Evolutionary conservation across 2,329 filamentous ascomycete genomes (phyloP).

Genomic region (Epichloe hybrida): DNA sequence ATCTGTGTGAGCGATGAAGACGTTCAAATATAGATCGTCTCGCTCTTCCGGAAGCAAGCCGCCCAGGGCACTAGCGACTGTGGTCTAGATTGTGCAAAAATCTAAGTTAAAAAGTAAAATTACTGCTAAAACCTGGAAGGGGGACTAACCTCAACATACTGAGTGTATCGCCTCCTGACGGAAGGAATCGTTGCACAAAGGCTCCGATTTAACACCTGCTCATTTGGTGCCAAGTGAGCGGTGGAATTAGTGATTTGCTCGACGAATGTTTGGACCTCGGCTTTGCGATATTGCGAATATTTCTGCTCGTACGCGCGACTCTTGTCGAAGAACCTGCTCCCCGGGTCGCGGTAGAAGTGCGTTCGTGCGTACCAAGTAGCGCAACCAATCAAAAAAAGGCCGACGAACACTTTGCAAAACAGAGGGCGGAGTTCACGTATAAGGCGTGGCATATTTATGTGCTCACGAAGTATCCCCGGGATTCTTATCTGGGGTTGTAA

Average conservation of each 20-base stretch:
- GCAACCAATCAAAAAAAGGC: not conserved
- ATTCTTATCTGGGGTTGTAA: too few relatives aligned
- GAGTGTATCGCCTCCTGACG: not conserved
- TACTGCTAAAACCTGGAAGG: not conserved
- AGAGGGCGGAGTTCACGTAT: not conserved
- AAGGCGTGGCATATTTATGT: not conserved
- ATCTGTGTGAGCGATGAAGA: not conserved
- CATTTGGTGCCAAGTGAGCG: not conserved
- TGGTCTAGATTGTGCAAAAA: not conserved
- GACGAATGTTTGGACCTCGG: not conserved
- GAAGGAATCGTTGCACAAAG: not conserved
- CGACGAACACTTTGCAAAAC: not conserved
- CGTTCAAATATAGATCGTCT: not conserved
- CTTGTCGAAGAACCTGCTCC: not conserved
- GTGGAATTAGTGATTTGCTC: not conserved
- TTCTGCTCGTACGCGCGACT: not conserved
- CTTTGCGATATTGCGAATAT: not conserved
- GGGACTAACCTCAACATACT: not conserved
- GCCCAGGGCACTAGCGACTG: not conserved
- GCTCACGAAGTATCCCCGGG: too few relatives aligned
- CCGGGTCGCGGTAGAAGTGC: not conserved
- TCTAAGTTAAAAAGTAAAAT: not conserved
- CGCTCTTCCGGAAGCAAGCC: not conserved
- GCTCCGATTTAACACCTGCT: not conserved
- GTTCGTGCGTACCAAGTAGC: not conserved